Base-by-base conservation (phyloP, 805 yeast species). In the Candida sphagnicola region DNA sequence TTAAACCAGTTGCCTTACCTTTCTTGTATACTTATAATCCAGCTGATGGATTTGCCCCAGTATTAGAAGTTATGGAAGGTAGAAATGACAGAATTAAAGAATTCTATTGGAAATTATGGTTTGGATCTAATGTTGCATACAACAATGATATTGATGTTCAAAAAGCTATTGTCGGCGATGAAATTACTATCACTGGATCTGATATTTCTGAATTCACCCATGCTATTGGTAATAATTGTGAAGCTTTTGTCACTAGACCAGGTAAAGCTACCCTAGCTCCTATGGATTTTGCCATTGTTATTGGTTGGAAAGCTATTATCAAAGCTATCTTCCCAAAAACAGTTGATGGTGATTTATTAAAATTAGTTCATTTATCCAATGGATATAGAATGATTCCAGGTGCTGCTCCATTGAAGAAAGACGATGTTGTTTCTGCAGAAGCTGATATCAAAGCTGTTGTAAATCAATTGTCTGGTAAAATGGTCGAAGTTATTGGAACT, bases 71-170 rank as follows among this genome's bases (percentile, higher is more conserved):
- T 28, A 84, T 87, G 82, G 85, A 80, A 48, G 93, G 82, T 54
- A 82, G 99, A 73, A 93, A 93, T 67, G 78, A 78, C 44, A 79
- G 98, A 64, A 91, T 95, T 67, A 93, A 93, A 72, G 80, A 82
- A 64, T 87, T 93, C 74, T 93, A 93, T 80, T 93, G 99, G 99
- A 82, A 82, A 60, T 73, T 91, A 56, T 93, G 99, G 99, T 88
- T 88, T 58, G 95, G 91, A 45, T 48, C 70, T 31, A 57, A 64
- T 33, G 59, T 62, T 30, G 76, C 79, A 32, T 81, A 80, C 50
- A 80, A 85, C 51, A 75, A 84, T 50, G 74, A 81, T 53, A 81
- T 84, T 52, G 84, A 85, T 56, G 86, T 86, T 48, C 74, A 79
- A 52, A 69, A 80, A 49, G 74, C 77, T 32, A 83, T 93, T 56